Conservation (phyloP, 768 basidiomycete genomes). For the Candolleomyces eurysporus region DNA sequence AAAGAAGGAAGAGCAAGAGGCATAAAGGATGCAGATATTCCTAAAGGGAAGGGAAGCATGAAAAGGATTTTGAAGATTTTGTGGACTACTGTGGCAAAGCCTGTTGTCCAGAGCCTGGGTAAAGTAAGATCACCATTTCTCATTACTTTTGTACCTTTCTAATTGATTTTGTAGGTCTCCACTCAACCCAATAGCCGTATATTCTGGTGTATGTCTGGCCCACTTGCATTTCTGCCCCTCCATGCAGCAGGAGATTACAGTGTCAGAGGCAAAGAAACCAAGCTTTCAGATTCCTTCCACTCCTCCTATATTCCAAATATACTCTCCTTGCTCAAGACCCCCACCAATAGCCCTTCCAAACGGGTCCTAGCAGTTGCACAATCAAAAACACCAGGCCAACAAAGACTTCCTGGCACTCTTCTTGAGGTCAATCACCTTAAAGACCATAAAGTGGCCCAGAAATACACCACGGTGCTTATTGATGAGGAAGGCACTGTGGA, state of each 20-base stretch:
- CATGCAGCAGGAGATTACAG: constrained; percentile 9
- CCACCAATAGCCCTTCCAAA: background rate
- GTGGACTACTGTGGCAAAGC: background rate
- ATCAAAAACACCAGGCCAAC: background rate
- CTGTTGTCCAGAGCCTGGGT: background rate
- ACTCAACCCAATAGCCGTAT: background rate
- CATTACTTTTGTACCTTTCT: background rate
- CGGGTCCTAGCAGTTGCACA: background rate
- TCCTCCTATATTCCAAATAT: constrained; percentile 7
- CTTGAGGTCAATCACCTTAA: constrained; percentile 2
- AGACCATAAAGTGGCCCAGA: background rate
- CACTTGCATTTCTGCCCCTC: constrained; percentile 6
- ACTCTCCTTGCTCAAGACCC: background rate
- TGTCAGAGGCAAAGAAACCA: background rate
- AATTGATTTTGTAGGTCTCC: background rate
- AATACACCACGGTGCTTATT: background rate
- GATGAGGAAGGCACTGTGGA: constrained; percentile 5
- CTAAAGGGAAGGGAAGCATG: background rate
- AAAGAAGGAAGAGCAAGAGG: too few relatives aligned
- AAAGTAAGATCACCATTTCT: background rate
- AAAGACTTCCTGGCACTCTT: constrained; percentile 7
- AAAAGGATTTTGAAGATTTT: background rate
- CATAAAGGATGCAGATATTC: background rate
- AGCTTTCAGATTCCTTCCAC: constrained; percentile 2
- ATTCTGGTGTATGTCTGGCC: constrained; percentile 9